phyloP scores from a whole-genome alignment of 768 basidiomycete species.

The Suillus discolor region DNA sequence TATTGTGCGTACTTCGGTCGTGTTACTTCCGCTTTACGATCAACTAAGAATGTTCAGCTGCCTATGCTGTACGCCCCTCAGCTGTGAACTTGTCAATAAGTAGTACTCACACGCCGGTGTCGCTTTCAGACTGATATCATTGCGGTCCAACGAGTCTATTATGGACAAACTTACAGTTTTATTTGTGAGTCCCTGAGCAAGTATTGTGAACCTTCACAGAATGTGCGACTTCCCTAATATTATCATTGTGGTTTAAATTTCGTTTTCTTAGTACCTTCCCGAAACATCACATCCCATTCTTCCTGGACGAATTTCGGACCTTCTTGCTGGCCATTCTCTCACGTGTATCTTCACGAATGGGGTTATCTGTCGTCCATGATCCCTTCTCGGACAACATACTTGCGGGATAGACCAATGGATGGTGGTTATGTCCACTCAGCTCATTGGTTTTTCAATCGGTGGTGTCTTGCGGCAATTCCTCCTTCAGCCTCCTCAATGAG shows the following conservation, averaged over 20 bases:
- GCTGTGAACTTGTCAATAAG: neutral
- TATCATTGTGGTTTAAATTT: neutral
- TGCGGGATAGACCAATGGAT: conserved; percentile 52
- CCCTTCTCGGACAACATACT: too few relatives aligned
- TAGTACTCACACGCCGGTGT: conserved; percentile 10
- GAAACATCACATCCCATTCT: neutral
- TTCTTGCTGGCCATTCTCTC: neutral
- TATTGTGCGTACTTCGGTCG: conserved; percentile 19
- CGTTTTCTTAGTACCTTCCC: neutral
- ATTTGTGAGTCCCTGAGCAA: conserved; percentile 33
- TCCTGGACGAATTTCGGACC: neutral
- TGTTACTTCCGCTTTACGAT: conserved; percentile 6
- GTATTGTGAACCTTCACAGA: conserved; percentile 14
- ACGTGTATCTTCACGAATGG: neutral
- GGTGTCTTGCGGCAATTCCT: conserved; percentile 62
- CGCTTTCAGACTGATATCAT: conserved; percentile 59
- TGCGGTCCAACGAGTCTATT: conserved; percentile 73
- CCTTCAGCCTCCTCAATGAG: conserved; percentile 62
- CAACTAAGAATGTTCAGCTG: conserved; percentile 27
- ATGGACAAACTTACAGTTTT: conserved; percentile 60
- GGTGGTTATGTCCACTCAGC: conserved; percentile 70
- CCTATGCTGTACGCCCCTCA: conserved; percentile 43
- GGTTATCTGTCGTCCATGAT: neutral
- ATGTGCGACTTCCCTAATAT: conserved; percentile 5
- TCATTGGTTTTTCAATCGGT: conserved; percentile 65